A percentile compares a stretch with the other conserved stretches of the same genome.
These are phyloP conservation scores for Leishmania turanica DNA, from an alignment of 208 protist species.

Conservation along the genomic window DNA sequence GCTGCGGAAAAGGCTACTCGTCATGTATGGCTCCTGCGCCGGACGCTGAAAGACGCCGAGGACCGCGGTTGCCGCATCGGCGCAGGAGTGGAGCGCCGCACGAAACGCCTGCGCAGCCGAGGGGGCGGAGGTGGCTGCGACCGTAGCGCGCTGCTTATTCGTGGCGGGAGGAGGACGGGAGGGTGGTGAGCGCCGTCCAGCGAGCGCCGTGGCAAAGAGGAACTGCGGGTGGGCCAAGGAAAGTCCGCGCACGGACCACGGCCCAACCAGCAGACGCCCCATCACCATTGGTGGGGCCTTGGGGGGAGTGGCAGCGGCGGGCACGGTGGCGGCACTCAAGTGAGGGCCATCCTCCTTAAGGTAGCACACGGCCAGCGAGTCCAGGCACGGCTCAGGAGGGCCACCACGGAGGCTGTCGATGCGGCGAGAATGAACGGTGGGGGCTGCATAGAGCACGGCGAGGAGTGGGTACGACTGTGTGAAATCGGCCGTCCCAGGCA, in stretches of 20 bases:
- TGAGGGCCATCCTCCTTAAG: constrained; percentile 1
- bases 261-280: constrained; percentile 11
- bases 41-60: constrained; percentile 35
- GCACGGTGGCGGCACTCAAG: neutral
- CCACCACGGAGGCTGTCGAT: neutral
- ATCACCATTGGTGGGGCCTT: neutral
- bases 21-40: constrained; percentile 14
- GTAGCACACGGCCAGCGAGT: constrained; percentile 25
- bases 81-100: neutral
- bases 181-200: neutral
- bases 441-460: constrained; percentile 37
- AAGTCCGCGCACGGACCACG: constrained; percentile 29
- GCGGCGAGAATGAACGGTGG: neutral
- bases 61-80: neutral
- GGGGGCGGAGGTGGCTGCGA: neutral
- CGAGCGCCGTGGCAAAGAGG: constrained; percentile 17
- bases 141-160: neutral
- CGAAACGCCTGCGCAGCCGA: constrained; percentile 17
- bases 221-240: constrained; percentile 26
- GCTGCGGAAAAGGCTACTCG: constrained; percentile 17
- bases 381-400: constrained; percentile 14
- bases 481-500: constrained; percentile 34
- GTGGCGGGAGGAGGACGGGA: no score
- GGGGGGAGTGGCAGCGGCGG: neutral
- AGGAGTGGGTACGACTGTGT: constrained; percentile 39